Evolutionary conservation across 2,329 filamentous ascomycete genomes (phyloP).

Genomic region (Gnomoniopsis sp.): DNA sequence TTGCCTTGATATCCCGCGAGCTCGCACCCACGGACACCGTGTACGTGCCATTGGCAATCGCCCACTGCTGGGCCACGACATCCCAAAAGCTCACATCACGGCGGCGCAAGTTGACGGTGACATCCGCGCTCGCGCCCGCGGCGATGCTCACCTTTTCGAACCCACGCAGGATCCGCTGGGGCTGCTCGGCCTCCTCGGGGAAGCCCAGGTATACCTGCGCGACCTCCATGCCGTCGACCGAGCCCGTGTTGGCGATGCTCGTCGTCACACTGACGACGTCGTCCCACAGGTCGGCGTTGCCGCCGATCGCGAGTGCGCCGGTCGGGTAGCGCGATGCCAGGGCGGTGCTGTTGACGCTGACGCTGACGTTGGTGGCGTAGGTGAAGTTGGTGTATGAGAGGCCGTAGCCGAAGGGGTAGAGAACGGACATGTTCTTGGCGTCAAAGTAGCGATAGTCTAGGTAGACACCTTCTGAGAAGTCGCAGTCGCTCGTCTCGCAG

Average conservation of each 20-base stretch:
- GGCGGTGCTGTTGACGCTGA: constrained; percentile 23
- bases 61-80: constrained; percentile 57
- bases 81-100: constrained; percentile 68
- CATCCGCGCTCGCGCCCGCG: constrained; percentile 37
- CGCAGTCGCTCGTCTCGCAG: constrained; percentile 11
- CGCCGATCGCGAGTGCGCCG: constrained; percentile 38
- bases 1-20: constrained; percentile 32
- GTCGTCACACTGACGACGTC: constrained; percentile 36
- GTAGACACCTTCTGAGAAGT: constrained; percentile 21
- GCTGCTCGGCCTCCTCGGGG: constrained; percentile 37
- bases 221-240: constrained; percentile 41
- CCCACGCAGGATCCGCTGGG: constrained; percentile 58
- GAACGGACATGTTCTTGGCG: constrained; percentile 43
- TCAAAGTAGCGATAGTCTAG: constrained; percentile 54
- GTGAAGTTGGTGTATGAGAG: constrained; percentile 32
- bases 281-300: constrained; percentile 46
- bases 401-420: constrained; percentile 52
- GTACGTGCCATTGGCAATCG: constrained; percentile 42
- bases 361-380: constrained; percentile 31
- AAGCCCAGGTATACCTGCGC: constrained; percentile 46
- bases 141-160: constrained; percentile 58
- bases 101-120: constrained; percentile 53
- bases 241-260: constrained; percentile 40
- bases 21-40: constrained; percentile 43
- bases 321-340: constrained; percentile 31